Conservation (phyloP, 768 basidiomycete genomes). For the Leccinellum luteum region DNA sequence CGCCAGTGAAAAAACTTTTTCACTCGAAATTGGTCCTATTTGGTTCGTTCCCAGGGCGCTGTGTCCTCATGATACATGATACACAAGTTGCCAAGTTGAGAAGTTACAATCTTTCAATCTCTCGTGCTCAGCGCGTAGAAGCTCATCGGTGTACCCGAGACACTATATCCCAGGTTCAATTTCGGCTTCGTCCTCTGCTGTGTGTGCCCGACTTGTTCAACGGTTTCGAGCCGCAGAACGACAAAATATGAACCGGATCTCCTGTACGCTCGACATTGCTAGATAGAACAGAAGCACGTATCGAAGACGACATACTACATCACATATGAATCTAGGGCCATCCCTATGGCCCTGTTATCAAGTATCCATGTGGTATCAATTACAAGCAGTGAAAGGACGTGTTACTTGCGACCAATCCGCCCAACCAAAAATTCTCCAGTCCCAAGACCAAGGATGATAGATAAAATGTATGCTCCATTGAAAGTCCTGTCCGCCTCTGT, state of each 20-base stretch:
- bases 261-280: neutral
- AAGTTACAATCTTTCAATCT: neutral
- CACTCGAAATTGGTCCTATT: constrained; percentile 21
- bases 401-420: constrained; percentile 37
- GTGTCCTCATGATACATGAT: too few relatives aligned
- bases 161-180: neutral
- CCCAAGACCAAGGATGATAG: constrained; percentile 67
- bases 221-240: neutral
- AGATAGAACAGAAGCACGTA: neutral
- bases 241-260: neutral
- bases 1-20: constrained; percentile 14
- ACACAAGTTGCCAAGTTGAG: neutral
- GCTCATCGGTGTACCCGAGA: neutral
- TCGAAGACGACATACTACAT: neutral
- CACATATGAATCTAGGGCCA: neutral
- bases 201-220: neutral
- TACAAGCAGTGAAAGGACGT: neutral
- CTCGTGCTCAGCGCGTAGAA: too few relatives aligned
- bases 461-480: constrained; percentile 72
- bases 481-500: constrained; percentile 61
- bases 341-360: neutral
- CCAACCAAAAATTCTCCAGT: constrained; percentile 76
- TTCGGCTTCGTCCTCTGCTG: neutral
- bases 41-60: neutral
- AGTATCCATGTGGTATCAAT: neutral